Evolutionary conservation across 163 green algal genomes (phyloP).

Genomic region (Scenedesmus sp.): DNA sequence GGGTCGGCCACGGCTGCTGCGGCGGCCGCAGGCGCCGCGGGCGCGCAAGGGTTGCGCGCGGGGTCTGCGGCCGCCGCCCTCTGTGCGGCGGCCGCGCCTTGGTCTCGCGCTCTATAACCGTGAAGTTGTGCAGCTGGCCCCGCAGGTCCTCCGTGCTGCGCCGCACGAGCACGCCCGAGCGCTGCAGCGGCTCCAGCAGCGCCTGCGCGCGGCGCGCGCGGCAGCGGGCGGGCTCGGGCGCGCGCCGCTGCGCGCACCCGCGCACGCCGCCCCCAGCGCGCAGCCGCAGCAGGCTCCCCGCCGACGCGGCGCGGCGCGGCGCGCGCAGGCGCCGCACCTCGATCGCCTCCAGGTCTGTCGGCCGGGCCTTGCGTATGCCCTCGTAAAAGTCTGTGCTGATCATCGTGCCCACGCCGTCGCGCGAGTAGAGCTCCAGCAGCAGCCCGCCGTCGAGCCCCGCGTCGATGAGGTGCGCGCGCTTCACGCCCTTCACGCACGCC

Average conservation of each 20-base stretch:
- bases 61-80: too few relatives aligned
- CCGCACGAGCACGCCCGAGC: slow-evolving; percentile 72
- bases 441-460: slow-evolving; percentile 84
- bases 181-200: slow-evolving; percentile 85
- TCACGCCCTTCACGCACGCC: slow-evolving; percentile 60
- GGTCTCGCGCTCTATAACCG: slow-evolving; percentile 86
- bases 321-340: slow-evolving; percentile 33
- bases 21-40: background rate
- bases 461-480: slow-evolving; percentile 87
- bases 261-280: background rate
- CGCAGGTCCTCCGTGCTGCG: slow-evolving; percentile 68
- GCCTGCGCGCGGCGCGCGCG: slow-evolving; percentile 14
- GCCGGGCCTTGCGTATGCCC: slow-evolving; percentile 80
- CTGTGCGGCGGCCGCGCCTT: slow-evolving; percentile 57
- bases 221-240: background rate
- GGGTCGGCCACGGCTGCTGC: background rate
- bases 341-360: slow-evolving; percentile 76
- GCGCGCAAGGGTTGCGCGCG: background rate
- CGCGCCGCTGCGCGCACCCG: too few relatives aligned
- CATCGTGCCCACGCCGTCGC: slow-evolving; percentile 93
- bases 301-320: too few relatives aligned
- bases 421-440: slow-evolving; percentile 97
- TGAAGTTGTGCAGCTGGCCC: slow-evolving; percentile 76
- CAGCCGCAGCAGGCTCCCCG: background rate
- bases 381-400: slow-evolving; percentile 93